Conservation (phyloP, 176 grass and related monocot species). For the Hsuehochloa calcarea region DNA sequence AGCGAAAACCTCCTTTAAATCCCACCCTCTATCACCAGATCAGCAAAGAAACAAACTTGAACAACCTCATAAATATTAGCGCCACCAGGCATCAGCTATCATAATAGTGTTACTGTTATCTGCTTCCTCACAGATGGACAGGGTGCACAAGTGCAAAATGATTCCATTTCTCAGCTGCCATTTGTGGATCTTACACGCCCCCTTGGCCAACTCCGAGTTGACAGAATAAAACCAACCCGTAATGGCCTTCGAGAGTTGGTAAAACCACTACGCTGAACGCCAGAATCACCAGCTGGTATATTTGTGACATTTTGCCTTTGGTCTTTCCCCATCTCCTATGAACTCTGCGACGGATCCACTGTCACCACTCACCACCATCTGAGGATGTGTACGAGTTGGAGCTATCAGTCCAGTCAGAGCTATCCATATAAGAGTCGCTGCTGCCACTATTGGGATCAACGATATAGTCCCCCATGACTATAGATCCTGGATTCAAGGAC, state of each 20-base stretch:
- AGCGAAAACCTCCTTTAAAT: not conserved
- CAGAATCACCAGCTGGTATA: not conserved
- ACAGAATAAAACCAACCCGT: not conserved
- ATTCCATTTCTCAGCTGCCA: slow-evolving; percentile 21
- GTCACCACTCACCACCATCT: not conserved
- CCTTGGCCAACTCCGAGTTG: not conserved
- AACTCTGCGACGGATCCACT: not conserved
- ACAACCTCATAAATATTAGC: slow-evolving; percentile 7
- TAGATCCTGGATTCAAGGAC: slow-evolving; percentile 62
- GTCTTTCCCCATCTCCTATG: slow-evolving; percentile 10
- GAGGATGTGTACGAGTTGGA: not conserved
- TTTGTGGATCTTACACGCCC: not conserved
- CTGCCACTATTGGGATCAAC: slow-evolving; percentile 54
- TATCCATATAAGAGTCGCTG: not conserved
- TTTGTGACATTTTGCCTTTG: not conserved
- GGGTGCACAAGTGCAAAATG: not conserved
- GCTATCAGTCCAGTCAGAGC: not conserved
- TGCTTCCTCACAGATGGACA: not conserved
- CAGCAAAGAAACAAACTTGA: slow-evolving; percentile 6
- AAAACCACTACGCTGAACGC: not conserved
- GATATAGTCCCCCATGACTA: slow-evolving; percentile 70
- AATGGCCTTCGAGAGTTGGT: not conserved
- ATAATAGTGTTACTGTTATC: not conserved
- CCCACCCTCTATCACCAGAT: not conserved
- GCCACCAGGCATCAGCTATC: slow-evolving; percentile 13